Conservation (phyloP, 2,329 filamentous ascomycete species). For the Trichoderma koningiopsis region DNA sequence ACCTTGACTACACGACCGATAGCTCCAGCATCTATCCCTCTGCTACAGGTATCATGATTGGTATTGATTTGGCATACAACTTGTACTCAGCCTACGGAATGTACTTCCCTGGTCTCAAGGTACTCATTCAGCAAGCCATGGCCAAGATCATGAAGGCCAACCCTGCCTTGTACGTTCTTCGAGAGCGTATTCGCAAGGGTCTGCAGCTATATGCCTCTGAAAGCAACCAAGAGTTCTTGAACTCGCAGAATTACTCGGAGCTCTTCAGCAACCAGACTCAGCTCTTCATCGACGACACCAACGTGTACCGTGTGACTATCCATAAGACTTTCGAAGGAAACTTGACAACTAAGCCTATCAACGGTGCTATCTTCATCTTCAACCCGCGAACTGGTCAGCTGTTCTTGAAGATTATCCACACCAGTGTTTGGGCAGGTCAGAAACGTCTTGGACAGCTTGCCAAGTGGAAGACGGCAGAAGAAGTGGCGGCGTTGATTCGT, state of each 20-base stretch:
- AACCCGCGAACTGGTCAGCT: slow-evolving; percentile 97
- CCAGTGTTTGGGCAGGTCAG: slow-evolving; percentile 97
- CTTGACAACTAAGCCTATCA: slow-evolving; percentile 98
- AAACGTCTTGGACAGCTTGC: slow-evolving; percentile 98
- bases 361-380: slow-evolving; percentile 99
- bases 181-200: slow-evolving; percentile 97
- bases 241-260: slow-evolving; percentile 99
- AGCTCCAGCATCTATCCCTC: slow-evolving; percentile 99
- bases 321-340: slow-evolving; percentile 99
- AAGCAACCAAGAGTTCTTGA: slow-evolving; percentile 98
- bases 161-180: slow-evolving; percentile 90
- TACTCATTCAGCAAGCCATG: slow-evolving; percentile 96
- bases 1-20: slow-evolving; percentile 97
- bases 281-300: slow-evolving; percentile 98
- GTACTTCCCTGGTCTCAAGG: slow-evolving; percentile 97
- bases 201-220: slow-evolving; percentile 97
- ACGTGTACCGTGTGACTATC: slow-evolving; percentile 98
- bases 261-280: slow-evolving; percentile 99
- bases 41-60: slow-evolving; percentile 95
- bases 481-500: slow-evolving; percentile 95
- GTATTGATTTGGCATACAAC: slow-evolving; percentile 96
- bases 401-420: slow-evolving; percentile 99
- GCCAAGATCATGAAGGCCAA: slow-evolving; percentile 99
- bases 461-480: slow-evolving; percentile 99
- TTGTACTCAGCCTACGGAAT: slow-evolving; percentile 97